Conservation (phyloP, 2,329 filamentous ascomycete genomes). For the Xylaria sp. region DNA sequence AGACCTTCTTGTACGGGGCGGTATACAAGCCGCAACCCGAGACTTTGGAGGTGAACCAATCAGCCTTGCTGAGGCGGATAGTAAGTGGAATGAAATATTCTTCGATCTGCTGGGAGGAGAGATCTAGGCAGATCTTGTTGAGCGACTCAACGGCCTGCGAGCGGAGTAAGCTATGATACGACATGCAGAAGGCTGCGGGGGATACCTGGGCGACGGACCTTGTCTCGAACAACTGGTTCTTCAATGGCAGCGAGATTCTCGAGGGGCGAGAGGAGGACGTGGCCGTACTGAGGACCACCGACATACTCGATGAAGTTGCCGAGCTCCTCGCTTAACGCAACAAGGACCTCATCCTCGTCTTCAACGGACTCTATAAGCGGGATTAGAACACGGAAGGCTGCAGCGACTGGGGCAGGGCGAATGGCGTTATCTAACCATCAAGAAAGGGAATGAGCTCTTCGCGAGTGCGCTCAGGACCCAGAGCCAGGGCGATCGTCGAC, state of each 20-base stretch:
- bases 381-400: conserved; percentile 44
- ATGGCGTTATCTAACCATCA: conserved; percentile 76
- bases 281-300: conserved; percentile 90
- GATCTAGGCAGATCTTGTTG: conserved; percentile 97
- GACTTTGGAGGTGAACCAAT: conserved; percentile 99
- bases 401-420: conserved; percentile 17
- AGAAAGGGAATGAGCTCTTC: conserved; percentile 99
- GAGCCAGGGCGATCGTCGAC: conserved; percentile 95
- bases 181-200: conserved; percentile 25
- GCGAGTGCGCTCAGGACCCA: conserved; percentile 94
- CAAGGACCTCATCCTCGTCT: conserved; percentile 98
- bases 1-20: conserved; percentile 90
- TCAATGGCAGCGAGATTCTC: conserved; percentile 99
- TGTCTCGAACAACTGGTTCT: conserved; percentile 96
- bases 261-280: conserved; percentile 94
- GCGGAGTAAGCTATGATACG: conserved; percentile 23
- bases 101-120: conserved; percentile 92
- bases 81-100: conserved; percentile 97
- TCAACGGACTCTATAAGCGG: conserved; percentile 86
- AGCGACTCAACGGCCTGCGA: conserved; percentile 93
- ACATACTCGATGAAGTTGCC: conserved; percentile 98
- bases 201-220: conserved; percentile 67
- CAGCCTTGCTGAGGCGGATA: conserved; percentile 95
- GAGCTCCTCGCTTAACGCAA: conserved; percentile 95
- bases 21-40: conserved; percentile 97